Evolutionary conservation across 495 filamentous ascomycete species (phyloP).

Genomic region (Aspergillus ostianus): DNA sequence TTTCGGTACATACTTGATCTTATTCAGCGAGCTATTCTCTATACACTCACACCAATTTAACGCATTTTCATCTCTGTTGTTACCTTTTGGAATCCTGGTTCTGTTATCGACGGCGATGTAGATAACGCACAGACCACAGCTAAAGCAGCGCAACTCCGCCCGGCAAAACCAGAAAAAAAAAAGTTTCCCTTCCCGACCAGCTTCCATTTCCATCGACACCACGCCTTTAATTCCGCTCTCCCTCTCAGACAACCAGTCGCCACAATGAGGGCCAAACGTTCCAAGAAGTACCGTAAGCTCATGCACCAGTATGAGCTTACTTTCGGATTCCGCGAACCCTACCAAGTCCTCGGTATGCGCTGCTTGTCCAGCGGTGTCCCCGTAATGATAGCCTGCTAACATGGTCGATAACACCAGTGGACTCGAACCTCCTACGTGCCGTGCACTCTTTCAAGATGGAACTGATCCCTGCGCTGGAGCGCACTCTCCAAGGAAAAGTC

Average conservation of each 20-base stretch:
- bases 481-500: conserved; percentile 73
- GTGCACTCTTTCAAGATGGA: conserved; percentile 79
- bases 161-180: conserved; percentile 41
- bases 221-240: background rate
- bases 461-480: conserved; percentile 64
- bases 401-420: conserved; percentile 48
- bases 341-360: conserved; percentile 75
- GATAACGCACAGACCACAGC: conserved; percentile 31
- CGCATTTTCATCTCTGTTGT: background rate
- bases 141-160: conserved; percentile 30
- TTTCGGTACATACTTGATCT: background rate
- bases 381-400: conserved; percentile 8
- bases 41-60: background rate
- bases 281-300: conserved; percentile 93
- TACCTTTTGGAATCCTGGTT: too few relatives aligned
- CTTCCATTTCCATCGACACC: conserved; percentile 3
- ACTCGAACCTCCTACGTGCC: conserved; percentile 76
- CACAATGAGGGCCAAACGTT: conserved; percentile 83
- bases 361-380: background rate
- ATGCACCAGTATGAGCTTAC: conserved; percentile 86
- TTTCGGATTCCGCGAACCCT: conserved; percentile 88
- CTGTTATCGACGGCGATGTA: background rate
- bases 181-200: conserved; percentile 35
- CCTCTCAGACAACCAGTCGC: conserved; percentile 13
- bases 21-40: background rate